These are phyloP conservation scores for Geranium rotundifolium DNA, from an alignment of 345 rosid species.

Conservation along the genomic window DNA sequence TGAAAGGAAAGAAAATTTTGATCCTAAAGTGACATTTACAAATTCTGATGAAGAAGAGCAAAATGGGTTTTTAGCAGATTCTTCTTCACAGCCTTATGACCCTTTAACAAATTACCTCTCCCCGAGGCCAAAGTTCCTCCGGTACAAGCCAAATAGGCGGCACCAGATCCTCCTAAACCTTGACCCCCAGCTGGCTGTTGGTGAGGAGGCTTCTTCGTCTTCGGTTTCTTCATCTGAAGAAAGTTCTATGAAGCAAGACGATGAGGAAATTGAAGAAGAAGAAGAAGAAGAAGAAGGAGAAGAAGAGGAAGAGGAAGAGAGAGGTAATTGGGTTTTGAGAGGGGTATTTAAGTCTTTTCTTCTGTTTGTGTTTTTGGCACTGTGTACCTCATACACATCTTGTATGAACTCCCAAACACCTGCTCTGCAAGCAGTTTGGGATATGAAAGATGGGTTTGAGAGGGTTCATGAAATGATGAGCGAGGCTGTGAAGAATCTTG, in stretches of 20 bases:
- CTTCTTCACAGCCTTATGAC: conserved; percentile 13
- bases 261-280: too few relatives aligned
- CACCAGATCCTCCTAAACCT: conserved; percentile 13
- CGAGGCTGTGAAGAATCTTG: background rate
- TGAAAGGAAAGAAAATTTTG: background rate
- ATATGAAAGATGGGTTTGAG: background rate
- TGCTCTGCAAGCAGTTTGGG: background rate
- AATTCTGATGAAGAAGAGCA: background rate
- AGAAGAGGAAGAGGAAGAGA: conserved; percentile 14
- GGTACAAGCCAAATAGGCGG: conserved; percentile 26
- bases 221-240: background rate
- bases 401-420: conserved; percentile 11
- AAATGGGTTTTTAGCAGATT: background rate
- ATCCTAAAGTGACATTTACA: background rate
- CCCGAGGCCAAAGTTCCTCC: conserved; percentile 36
- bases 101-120: conserved; percentile 19
- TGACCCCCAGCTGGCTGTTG: background rate
- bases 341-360: conserved; percentile 13
- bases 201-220: background rate
- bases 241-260: too few relatives aligned
- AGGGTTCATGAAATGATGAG: background rate
- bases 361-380: conserved; percentile 17
- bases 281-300: conserved; percentile 6
- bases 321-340: conserved; percentile 16
- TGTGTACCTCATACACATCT: conserved; percentile 20